Percentiles rank a stretch among this genome's conserved stretches.
phyloP scores from a whole-genome alignment of 768 basidiomycete genomes.

The Cubamyces lactineus region DNA sequence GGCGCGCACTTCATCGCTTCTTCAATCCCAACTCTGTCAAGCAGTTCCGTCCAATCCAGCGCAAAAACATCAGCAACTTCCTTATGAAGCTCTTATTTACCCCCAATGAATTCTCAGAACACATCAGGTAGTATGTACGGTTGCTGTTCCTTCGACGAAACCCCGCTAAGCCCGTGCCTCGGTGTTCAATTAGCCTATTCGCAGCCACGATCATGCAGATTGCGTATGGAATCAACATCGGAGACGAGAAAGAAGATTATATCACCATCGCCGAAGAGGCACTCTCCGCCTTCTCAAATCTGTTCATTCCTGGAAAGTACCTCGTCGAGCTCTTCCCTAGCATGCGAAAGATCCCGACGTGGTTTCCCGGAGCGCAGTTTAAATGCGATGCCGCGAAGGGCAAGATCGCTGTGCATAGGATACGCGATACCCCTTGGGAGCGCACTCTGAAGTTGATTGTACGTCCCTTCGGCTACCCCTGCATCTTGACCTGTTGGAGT shows the following conservation, averaged over 20 bases:
- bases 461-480: not conserved
- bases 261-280: slow-evolving; percentile 6
- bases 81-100: not conserved
- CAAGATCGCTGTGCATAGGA: not conserved
- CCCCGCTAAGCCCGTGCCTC: slow-evolving; percentile 1
- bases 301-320: slow-evolving; percentile 13
- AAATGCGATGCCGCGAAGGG: slow-evolving; percentile 17
- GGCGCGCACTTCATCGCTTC: slow-evolving; percentile 16
- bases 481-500: not conserved
- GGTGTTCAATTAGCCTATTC: slow-evolving; percentile 20
- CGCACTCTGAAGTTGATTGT: slow-evolving; percentile 25
- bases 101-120: slow-evolving; percentile 12
- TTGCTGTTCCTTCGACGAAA: slow-evolving; percentile 14
- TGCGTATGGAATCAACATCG: slow-evolving; percentile 26
- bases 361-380: slow-evolving; percentile 25
- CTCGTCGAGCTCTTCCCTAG: slow-evolving; percentile 12
- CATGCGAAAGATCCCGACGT: slow-evolving; percentile 22
- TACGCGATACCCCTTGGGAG: slow-evolving; percentile 23
- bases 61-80: not conserved
- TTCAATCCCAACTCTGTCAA: slow-evolving; percentile 8
- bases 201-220: slow-evolving; percentile 26
- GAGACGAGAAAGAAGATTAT: slow-evolving; percentile 10
- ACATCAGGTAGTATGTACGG: slow-evolving; percentile 10
- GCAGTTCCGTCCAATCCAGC: slow-evolving; percentile 1
- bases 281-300: not conserved